A percentile compares a stretch with the other conserved stretches of the same genome.
Evolutionary conservation across 805 yeast genomes (phyloP).

Genomic region (Zygotorulaspora danielsina): DNA sequence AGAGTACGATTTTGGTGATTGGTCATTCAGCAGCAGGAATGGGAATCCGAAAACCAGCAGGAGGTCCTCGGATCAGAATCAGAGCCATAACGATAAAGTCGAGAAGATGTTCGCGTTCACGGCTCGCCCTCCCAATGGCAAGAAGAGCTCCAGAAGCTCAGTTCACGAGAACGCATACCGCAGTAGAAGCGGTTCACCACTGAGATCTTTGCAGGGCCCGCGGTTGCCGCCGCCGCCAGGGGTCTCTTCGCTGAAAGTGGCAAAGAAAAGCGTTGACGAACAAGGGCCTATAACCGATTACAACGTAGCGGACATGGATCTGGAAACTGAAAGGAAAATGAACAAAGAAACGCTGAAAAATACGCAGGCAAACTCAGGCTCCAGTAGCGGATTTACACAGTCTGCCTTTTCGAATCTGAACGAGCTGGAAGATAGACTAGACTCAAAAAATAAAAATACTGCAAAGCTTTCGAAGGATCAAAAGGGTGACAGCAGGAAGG

Average conservation of each 20-base stretch:
- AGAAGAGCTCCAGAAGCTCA: conserved; percentile 3
- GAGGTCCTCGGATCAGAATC: background rate
- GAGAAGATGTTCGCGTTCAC: conserved; percentile 8
- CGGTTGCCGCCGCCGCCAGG: conserved; percentile 31
- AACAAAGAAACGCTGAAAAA: conserved; percentile 24
- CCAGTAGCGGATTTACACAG: conserved; percentile 30
- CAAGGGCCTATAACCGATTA: conserved; percentile 18
- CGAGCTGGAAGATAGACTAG: conserved; percentile 34
- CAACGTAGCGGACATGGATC: conserved; percentile 25
- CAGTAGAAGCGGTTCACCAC: conserved; percentile 11
- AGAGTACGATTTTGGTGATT: conserved; percentile 1
- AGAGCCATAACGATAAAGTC: background rate
- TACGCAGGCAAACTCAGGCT: conserved; percentile 33
- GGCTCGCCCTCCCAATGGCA: conserved; percentile 1
- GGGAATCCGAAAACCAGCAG: background rate
- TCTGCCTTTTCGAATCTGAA: conserved; percentile 33
- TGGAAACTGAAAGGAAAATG: conserved; percentile 20
- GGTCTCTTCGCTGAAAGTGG: conserved; percentile 16
- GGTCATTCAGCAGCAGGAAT: background rate
- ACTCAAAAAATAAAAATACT: conserved; percentile 3
- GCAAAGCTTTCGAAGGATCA: background rate
- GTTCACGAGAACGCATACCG: conserved; percentile 5
- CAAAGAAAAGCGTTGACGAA: conserved; percentile 15
- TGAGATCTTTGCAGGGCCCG: background rate
- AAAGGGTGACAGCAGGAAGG: background rate